phyloP scores from a whole-genome alignment of 805 yeast genomes.

The Candida ovalis region DNA sequence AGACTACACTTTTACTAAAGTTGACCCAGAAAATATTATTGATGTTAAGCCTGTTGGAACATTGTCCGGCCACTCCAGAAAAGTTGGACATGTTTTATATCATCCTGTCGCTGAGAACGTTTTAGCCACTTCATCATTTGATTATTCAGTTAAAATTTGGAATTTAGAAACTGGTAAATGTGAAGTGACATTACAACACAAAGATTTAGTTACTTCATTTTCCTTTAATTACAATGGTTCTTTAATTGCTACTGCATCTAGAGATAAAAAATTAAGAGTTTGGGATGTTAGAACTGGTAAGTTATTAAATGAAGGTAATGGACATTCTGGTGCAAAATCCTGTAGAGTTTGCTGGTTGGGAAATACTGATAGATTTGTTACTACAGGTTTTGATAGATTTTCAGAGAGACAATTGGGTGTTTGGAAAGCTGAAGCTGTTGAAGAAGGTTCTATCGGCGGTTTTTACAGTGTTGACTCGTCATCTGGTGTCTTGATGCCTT shows the following conservation, averaged over 20 bases:
- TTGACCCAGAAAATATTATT: constrained; percentile 45
- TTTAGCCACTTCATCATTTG: constrained; percentile 86
- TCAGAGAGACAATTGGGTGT: constrained; percentile 94
- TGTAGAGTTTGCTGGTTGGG: constrained; percentile 91
- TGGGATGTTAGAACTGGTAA: constrained; percentile 85
- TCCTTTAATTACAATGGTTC: constrained; percentile 89
- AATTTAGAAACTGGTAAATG: constrained; percentile 72
- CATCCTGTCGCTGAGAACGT: constrained; percentile 88
- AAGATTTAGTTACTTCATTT: constrained; percentile 90
- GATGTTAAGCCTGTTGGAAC: constrained; percentile 71
- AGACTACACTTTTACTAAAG: constrained; percentile 65
- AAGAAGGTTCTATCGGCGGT: constrained; percentile 84
- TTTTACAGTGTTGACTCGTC: constrained; percentile 83
- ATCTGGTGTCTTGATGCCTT: constrained; percentile 91
- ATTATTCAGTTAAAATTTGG: constrained; percentile 91
- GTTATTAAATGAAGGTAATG: constrained; percentile 76
- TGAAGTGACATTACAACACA: constrained; percentile 72
- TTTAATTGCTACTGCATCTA: constrained; percentile 78
- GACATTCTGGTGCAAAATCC: constrained; percentile 91
- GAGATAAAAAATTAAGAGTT: constrained; percentile 85
- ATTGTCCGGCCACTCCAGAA: constrained; percentile 83
- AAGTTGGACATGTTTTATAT: constrained; percentile 87
- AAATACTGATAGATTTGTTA: constrained; percentile 73
- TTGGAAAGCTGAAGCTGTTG: constrained; percentile 80
- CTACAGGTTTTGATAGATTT: constrained; percentile 90